A percentile compares a stretch with the other conserved stretches of the same genome.
These are phyloP conservation scores for Eragrostis curvula DNA, from an alignment of 176 grass and related monocot species.

Conservation along the genomic window DNA sequence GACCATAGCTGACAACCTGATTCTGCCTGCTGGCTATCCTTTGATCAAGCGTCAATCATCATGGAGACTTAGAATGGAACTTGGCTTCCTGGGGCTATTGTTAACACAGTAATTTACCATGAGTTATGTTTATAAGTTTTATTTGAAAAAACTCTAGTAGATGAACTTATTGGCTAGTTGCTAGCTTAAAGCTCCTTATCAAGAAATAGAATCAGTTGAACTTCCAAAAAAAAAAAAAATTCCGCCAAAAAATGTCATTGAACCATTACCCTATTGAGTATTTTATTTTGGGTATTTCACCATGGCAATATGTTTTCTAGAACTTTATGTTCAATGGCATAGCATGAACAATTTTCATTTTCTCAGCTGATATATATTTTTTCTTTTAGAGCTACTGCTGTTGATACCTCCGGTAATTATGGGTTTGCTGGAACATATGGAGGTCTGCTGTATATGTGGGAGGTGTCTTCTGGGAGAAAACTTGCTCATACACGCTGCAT, in stretches of 20 bases:
- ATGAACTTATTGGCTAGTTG: conserved; percentile 17
- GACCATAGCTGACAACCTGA: not conserved
- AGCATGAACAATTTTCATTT: conserved; percentile 22
- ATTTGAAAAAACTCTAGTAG: conserved; percentile 20
- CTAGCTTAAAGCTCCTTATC: conserved; percentile 29
- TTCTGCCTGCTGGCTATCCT: not conserved
- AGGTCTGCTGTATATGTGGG: conserved; percentile 79
- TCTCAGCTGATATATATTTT: conserved; percentile 17
- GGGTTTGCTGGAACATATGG: conserved; percentile 78
- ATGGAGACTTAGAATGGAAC: not conserved
- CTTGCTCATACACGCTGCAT: conserved; percentile 52
- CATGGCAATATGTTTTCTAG: not conserved
- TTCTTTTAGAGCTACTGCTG: conserved; percentile 68
- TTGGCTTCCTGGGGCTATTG: not conserved
- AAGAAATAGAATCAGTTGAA: not conserved
- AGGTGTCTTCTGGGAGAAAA: conserved; percentile 73
- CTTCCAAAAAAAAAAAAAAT: no score
- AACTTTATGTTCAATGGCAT: not conserved
- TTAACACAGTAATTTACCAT: conserved; percentile 12
- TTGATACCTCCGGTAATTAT: conserved; percentile 61
- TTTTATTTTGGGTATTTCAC: not conserved
- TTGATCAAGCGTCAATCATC: not conserved
- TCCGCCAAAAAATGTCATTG: not conserved
- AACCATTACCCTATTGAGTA: conserved; percentile 11
- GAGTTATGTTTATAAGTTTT: not conserved